Conservation (phyloP, 2,329 filamentous ascomycete genomes). For the Cytospora leucostoma region DNA sequence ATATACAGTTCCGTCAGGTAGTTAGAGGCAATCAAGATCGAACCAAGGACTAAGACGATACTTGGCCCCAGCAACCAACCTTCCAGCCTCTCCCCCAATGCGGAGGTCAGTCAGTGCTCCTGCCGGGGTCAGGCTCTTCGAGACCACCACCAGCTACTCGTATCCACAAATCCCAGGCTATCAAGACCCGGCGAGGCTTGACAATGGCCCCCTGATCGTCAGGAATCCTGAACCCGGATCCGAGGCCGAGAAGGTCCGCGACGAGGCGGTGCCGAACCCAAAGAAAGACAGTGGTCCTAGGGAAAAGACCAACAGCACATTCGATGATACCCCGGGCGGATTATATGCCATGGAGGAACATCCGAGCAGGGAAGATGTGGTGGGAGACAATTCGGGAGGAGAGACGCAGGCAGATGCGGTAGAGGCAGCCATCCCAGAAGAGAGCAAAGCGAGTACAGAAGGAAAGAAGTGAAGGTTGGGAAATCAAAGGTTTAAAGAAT, state of each 20-base stretch:
- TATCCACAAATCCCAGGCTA: background rate
- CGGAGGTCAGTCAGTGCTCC: slow-evolving; percentile 6
- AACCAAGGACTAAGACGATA: background rate
- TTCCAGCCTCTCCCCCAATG: background rate
- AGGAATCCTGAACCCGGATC: slow-evolving; percentile 10
- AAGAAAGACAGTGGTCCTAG: background rate
- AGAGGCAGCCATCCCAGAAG: no score
- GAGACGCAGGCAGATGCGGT: background rate
- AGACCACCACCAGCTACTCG: background rate
- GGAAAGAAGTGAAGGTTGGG: no score
- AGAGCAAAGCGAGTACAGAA: no score
- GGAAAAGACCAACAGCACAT: background rate
- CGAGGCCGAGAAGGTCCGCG: background rate
- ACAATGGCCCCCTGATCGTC: slow-evolving; percentile 1
- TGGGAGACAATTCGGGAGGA: background rate
- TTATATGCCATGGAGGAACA: background rate
- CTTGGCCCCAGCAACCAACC: background rate
- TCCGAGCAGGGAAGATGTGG: background rate
- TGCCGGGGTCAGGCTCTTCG: slow-evolving; percentile 1
- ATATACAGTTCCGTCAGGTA: background rate
- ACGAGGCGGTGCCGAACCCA: background rate
- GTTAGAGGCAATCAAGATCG: background rate
- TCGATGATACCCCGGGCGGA: background rate
- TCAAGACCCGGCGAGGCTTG: slow-evolving; percentile 3
- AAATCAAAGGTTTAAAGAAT: no score